These are phyloP conservation scores for Myrica gale DNA, from an alignment of 306 rosid species.

Conservation along the genomic window DNA sequence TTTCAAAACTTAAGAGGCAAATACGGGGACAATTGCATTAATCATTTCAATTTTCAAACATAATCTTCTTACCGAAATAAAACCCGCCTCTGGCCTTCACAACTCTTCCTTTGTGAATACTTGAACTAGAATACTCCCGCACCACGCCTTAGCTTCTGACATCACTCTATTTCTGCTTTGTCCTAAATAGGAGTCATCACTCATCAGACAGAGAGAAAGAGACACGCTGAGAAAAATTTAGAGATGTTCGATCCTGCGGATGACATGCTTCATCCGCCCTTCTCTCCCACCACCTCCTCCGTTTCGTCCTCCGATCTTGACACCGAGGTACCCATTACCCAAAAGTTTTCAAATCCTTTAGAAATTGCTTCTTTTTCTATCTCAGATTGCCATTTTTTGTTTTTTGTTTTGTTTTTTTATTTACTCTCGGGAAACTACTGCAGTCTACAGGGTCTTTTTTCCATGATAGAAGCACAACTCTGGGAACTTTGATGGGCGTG, in stretches of 20 bases:
- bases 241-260: conserved; percentile 75
- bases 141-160: background rate
- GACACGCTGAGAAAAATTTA: background rate
- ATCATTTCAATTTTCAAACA: conserved; percentile 37
- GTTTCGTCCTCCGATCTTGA: conserved; percentile 98
- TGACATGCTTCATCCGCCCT: conserved; percentile 76
- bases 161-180: conserved; percentile 13
- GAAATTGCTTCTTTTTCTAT: background rate
- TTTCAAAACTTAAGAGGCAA: background rate
- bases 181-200: background rate
- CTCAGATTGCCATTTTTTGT: background rate
- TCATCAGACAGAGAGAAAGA: background rate
- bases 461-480: conserved; percentile 82
- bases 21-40: conserved; percentile 1
- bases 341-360: background rate
- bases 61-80: conserved; percentile 1
- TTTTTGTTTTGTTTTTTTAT: background rate
- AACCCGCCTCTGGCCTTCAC: background rate
- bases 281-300: conserved; percentile 88
- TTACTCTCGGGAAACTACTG: background rate
- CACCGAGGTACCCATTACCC: conserved; percentile 51
- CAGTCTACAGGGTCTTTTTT: conserved; percentile 96
- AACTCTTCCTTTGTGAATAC: conserved; percentile 6
- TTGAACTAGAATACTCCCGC: background rate
- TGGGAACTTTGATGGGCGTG: conserved; percentile 90